Conservation (phyloP, 768 basidiomycete genomes). For the Vishniacozyma victoriae region DNA sequence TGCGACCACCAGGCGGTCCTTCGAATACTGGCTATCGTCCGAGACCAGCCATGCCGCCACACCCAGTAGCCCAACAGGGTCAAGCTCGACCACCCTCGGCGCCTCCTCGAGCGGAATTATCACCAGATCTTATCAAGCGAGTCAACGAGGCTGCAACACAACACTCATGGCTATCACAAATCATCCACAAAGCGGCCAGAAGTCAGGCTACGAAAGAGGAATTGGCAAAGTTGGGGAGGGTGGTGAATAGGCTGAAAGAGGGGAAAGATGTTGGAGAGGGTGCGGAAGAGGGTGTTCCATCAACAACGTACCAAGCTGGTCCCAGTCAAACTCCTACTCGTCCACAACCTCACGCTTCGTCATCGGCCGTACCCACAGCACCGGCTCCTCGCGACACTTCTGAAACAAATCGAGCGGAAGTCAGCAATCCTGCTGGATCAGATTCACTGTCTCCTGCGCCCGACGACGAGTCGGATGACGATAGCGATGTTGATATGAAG, state of each 20-base stretch:
- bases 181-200: constrained; percentile 42
- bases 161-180: constrained; percentile 31
- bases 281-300: constrained; percentile 2
- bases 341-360: background rate
- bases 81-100: background rate
- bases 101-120: no score
- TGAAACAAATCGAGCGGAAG: background rate
- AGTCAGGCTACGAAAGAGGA: constrained; percentile 33
- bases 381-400: background rate
- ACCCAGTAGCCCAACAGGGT: background rate
- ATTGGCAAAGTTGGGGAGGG: constrained; percentile 26
- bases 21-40: no score
- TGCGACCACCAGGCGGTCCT: constrained; percentile 1
- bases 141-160: constrained; percentile 35
- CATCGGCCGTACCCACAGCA: background rate
- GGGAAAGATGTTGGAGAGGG: constrained; percentile 14
- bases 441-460: background rate
- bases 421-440: background rate
- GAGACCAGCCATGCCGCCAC: background rate
- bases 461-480: constrained; percentile 11
- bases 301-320: constrained; percentile 2
- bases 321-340: background rate
- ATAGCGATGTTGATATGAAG: constrained; percentile 23
- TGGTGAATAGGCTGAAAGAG: constrained; percentile 15
- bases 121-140: constrained; percentile 27